Evolutionary conservation across 129 eudicot genomes (phyloP), one percentile per base, ranked within the genome.

Genomic region (Erigeron canadensis): DNA sequence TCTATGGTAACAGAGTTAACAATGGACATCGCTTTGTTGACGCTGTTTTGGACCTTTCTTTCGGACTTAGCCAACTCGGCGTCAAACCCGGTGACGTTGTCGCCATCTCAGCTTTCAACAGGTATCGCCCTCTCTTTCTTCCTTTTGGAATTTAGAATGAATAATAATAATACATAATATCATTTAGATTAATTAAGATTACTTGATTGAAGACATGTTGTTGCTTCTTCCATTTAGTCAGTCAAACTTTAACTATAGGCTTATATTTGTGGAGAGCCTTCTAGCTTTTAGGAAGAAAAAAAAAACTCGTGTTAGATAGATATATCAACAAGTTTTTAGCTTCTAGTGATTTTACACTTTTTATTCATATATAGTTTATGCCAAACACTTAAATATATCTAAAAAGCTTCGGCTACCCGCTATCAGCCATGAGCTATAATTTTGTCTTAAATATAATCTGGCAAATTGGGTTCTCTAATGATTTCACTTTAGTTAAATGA

Each of bases 41-140:
- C 17, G 71, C 77, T 11, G 96, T 94, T 41, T 48, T 90, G 37
- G 58, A 69, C 65, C 84, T 89, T 17, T 84, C 97, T 17, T n/a
- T 2, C 65, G 92, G 96, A 34, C 91, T 92, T 65, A 19, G 56
- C 50, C 64, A 75, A 13, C 55, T 86, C 58, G 94, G 97, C 17
- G 21, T 91, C 47, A 75, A 75, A 72, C 79, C 89, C 47, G 96
- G 97, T 15, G 82, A 88, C 63, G 74, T 86, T 69, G 87, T 91
- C 43, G 87, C 96, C 69, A 80, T 88, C 46, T 86, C 88, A 63
- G 91, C 97, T 37, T 77, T 81, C 78, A 91, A 88, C 79, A 91
- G 97, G 97, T 91, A 1, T 67, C 51, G 21, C 42, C 57, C 51
- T 51, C 13, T 38, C 34, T 45, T 40, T 42, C n/a, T 8, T 3